Base-by-base conservation (phyloP, 805 yeast species). In the Saccharomycopsis fermentans region DNA sequence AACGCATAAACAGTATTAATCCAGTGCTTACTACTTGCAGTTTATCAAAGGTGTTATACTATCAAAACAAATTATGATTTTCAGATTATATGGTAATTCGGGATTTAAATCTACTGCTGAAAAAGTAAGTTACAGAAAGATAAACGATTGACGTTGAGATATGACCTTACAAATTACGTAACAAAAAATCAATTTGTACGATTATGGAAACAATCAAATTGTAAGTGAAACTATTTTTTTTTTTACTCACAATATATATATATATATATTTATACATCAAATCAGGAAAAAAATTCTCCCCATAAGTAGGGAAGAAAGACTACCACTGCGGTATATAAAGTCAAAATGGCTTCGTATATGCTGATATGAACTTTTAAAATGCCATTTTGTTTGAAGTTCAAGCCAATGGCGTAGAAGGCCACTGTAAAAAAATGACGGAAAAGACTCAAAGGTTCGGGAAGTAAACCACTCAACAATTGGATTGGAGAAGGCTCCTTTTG, bases 391-490 rank as follows among this genome's bases (percentile, higher is more conserved):
- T 67, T 67, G 64, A 86, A 81, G 72, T 91, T 90, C 64, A 84
- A 69, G 66, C 78, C 81, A 58, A 92, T 83, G 6, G 92, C 80
- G 69, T 87, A 91, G 65, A 92, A 80, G 1, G 97, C 98, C 55
- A 94, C 98, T 54, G 86, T 78, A 72, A 89, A 89, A 73, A 94
- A 94, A 66, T 92, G 97, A 70, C 83, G 80, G 67, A 95, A 83
- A 62, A 94, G 77, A 53, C 81, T 66, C 68, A 80, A 74, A 14
- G 97, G 96, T 64, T 77, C 78, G 54, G 96, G 95, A 58, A 81
- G 72, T 67, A 90, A 76, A 16, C 97, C 99, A 59, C 91, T 79
- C 56, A 94, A 78, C 66, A 94, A 81, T 4, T 89, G 85, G 56
- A 90, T 84, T 6, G 99, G 99, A 5, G 85, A 86, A 21, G 72